Base-by-base conservation (phyloP, 148 eudicot species). In the Cornus suecica region DNA sequence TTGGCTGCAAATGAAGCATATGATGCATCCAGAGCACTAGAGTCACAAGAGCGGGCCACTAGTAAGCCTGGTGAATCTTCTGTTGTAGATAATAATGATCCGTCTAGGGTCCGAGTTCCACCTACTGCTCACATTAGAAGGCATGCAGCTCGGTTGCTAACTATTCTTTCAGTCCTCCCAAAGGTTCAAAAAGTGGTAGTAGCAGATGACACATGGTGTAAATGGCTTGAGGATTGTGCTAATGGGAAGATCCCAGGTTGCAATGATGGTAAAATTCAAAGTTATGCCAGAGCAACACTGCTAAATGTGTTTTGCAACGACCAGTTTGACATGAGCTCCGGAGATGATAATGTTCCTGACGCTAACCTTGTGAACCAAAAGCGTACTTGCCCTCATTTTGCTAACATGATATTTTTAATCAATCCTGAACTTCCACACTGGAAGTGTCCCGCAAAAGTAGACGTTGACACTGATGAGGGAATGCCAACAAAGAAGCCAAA, bases 171-270 rank as follows among this genome's bases (percentile, higher is more conserved):
- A 15, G 85, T 85, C 64, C 86, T 90, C 74, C 99, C 99, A 62
- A 90, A 91, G 78, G 95, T 91, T 68, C 93, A 91, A 76, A 91
- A 86, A 74, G 82, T 74, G 56, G 86, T 96, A 70, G 37, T 76
- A 48, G 88, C 78, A 16, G 99, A 96, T 77, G 74, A 84, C 79
- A 70, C 52, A 54, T 90, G 88, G 99, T 84, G 92, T 82, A 84
- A 82, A 69, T 96, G 99, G 99, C 98, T 96, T 79, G 97, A 96
- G 76, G 92, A 91, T n/a, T 96, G 99, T 89, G 98, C 99, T 67
- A 85, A 85, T 86, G 99, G 99, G 77, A 87, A 82, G 78, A 89
- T 96, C 79, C 86, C 85, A 16, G 98, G 99, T 52, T 93, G 94
- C 77, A 83, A 88, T 80, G 99, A 96, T 82, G 80, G 79, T 61